Base-by-base conservation (phyloP, 495 filamentous ascomycete species). In the Pyrenula massariospora region DNA sequence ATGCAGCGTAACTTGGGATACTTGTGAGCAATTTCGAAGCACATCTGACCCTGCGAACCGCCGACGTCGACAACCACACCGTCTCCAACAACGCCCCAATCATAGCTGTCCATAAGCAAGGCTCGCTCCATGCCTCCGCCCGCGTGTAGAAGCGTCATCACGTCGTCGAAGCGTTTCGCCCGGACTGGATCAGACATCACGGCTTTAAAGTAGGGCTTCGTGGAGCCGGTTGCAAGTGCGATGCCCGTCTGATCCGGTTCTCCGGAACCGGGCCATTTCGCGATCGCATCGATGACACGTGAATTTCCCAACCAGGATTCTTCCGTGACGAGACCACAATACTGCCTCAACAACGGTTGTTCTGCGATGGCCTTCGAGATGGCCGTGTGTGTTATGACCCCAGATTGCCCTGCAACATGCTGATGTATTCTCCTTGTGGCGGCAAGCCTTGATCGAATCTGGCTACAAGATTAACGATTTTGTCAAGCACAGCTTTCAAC, bases 301-400 rank as follows among this genome's bases (percentile, higher is more conserved):
- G n/a, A n/a, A n/a, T n/a, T n/a, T n/a, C n/a, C n/a, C n/a, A 20
- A n/a, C n/a, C n/a, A n/a, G n/a, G n/a, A n/a, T n/a, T n/a, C n/a
- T 54, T 24, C 25, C 42, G 10, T 54, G 24, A 12, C 10, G 12
- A 25, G n/a, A 54, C 10, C 24, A 54, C 10, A 24, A 12, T 24
- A n/a, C n/a, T n/a, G n/a, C n/a, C n/a, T n/a, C n/a, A n/a, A n/a
- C n/a, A n/a, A n/a, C n/a, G n/a, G n/a, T n/a, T n/a, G n/a, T n/a
- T 8, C 15, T 5, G 25, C 57, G 3, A 63, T 56, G 15, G 65
- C 23, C 21, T 54, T 54, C 8, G 66, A 69, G 3, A 56, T 50
- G 15, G 76, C 71, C 0, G 79, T 80, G 63, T 84, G 80, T n/a
- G n/a, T n/a, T n/a, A n/a, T 24, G 15, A 20, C 52, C 52, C 8